Percentiles rank a stretch among this genome's conserved stretches.
phyloP scores from a whole-genome alignment of 129 eudicot genomes.

The Tagetes patula region DNA sequence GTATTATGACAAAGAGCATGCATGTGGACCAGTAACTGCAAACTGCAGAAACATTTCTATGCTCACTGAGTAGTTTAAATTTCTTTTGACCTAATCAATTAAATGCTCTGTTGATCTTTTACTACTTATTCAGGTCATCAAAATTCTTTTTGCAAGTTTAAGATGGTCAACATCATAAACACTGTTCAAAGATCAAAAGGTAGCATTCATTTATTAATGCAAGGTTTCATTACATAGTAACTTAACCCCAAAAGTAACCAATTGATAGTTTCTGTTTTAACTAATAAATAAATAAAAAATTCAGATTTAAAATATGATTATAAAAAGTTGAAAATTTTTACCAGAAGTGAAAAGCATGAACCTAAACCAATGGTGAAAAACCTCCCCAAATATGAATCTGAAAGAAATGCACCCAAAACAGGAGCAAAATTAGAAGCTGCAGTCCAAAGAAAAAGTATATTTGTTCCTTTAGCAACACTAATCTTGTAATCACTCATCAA shows the following conservation, averaged over 20 bases:
- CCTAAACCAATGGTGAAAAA: slow-evolving; percentile 74
- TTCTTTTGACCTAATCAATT: slow-evolving; percentile 25
- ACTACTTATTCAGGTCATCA: slow-evolving; percentile 16
- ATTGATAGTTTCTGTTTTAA: not conserved
- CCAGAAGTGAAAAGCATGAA: slow-evolving; percentile 53
- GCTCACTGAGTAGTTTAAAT: slow-evolving; percentile 15
- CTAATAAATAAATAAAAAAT: not conserved
- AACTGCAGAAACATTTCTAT: slow-evolving; percentile 15
- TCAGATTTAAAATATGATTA: slow-evolving; percentile 4
- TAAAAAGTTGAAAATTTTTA: slow-evolving; percentile 8
- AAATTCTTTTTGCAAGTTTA: slow-evolving; percentile 36
- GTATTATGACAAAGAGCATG: slow-evolving; percentile 33
- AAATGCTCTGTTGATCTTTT: slow-evolving; percentile 17
- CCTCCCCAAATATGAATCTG: slow-evolving; percentile 83
- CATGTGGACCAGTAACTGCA: slow-evolving; percentile 33
- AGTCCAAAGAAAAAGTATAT: slow-evolving; percentile 61
- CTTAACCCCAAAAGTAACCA: not conserved
- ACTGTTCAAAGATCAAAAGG: slow-evolving; percentile 22
- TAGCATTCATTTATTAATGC: slow-evolving; percentile 30
- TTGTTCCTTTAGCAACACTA: slow-evolving; percentile 61
- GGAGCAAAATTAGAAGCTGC: slow-evolving; percentile 88
- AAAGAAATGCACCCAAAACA: slow-evolving; percentile 72
- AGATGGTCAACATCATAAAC: slow-evolving; percentile 28
- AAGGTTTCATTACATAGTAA: slow-evolving; percentile 18
- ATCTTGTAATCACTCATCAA: slow-evolving; percentile 74